Evolutionary conservation across 1,284 basidiomycete species (phyloP).

Genomic region (Ganoderma leucocontextum): DNA sequence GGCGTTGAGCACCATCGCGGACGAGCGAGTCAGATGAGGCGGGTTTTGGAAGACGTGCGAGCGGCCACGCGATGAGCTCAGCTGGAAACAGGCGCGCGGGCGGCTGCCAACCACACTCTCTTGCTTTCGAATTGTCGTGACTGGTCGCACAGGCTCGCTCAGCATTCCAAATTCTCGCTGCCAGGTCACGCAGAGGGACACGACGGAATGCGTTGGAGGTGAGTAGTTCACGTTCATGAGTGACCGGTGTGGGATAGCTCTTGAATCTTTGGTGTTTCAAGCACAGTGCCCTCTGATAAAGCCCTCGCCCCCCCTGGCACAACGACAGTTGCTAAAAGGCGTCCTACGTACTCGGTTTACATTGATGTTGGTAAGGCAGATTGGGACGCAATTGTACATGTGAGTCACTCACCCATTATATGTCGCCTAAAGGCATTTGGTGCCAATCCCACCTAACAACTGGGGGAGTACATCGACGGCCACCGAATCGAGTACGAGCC

Average conservation of each 20-base stretch:
- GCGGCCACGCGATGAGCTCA: conserved; percentile 12
- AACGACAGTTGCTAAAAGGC: too few relatives aligned
- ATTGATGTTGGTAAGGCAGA: too few relatives aligned
- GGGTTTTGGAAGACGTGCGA: conserved; percentile 25
- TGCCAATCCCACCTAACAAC: too few relatives aligned
- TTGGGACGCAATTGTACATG: too few relatives aligned
- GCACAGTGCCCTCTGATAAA: too few relatives aligned
- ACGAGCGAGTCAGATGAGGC: conserved; percentile 25
- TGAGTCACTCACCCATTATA: too few relatives aligned
- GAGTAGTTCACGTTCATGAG: neutral
- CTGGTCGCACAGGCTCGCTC: conserved; percentile 27
- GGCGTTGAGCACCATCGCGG: conserved; percentile 28
- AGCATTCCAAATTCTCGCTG: conserved; percentile 32
- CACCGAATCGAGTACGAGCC: too few relatives aligned
- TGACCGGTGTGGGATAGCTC: neutral
- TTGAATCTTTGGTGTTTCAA: too few relatives aligned
- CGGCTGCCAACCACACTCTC: conserved; percentile 21
- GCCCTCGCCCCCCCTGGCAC: too few relatives aligned
- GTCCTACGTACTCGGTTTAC: too few relatives aligned
- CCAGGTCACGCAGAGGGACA: conserved; percentile 21
- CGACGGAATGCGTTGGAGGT: neutral
- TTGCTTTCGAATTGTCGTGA: conserved; percentile 19
- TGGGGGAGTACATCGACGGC: too few relatives aligned
- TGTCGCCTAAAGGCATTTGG: too few relatives aligned
- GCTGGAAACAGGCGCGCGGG: conserved; percentile 5